Percentiles rank a stretch among this genome's conserved stretches.
Conservation (phyloP, 805 yeast species). For the Candida taoyuanica region DNA sequence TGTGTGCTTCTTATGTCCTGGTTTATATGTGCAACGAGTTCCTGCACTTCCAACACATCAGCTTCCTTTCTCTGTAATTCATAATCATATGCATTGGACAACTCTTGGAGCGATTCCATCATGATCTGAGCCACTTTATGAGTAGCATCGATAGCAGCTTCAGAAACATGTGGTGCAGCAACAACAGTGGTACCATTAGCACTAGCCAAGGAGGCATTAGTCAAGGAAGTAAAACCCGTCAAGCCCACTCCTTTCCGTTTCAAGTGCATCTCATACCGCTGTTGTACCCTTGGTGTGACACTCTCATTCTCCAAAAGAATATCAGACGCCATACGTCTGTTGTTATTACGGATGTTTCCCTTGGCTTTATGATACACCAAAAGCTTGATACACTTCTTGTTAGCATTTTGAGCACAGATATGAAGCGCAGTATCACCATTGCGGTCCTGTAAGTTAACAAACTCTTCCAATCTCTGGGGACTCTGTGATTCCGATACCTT, state of each 20-base stretch:
- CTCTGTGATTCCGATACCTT: constrained; percentile 65
- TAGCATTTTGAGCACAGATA: constrained; percentile 59
- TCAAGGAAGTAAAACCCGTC: no score
- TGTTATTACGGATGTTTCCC: constrained; percentile 36
- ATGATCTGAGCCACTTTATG: constrained; percentile 50
- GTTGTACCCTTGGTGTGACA: constrained; percentile 21
- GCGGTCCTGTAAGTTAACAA: constrained; percentile 61
- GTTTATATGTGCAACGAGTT: constrained; percentile 37
- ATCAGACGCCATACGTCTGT: constrained; percentile 26
- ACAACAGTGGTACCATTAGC: constrained; percentile 8
- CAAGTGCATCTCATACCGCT: constrained; percentile 24
- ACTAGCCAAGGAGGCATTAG: constrained; percentile 1
- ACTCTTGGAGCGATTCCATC: constrained; percentile 41
- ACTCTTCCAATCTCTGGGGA: constrained; percentile 54
- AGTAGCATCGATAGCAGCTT: constrained; percentile 49
- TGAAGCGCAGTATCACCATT: constrained; percentile 80
- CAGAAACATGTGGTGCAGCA: constrained; percentile 42
- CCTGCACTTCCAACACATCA: constrained; percentile 45
- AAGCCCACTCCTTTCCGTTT: constrained; percentile 10
- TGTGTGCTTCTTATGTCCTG: constrained; percentile 36
- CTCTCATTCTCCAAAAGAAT: constrained; percentile 24
- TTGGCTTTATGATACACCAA: constrained; percentile 47
- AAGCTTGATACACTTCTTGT: constrained; percentile 46
- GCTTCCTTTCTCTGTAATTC: constrained; percentile 52
- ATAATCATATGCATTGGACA: constrained; percentile 48